These are phyloP conservation scores for Metschnikowia cubensis DNA, from an alignment of 805 yeast genomes.

Conservation along the genomic window DNA sequence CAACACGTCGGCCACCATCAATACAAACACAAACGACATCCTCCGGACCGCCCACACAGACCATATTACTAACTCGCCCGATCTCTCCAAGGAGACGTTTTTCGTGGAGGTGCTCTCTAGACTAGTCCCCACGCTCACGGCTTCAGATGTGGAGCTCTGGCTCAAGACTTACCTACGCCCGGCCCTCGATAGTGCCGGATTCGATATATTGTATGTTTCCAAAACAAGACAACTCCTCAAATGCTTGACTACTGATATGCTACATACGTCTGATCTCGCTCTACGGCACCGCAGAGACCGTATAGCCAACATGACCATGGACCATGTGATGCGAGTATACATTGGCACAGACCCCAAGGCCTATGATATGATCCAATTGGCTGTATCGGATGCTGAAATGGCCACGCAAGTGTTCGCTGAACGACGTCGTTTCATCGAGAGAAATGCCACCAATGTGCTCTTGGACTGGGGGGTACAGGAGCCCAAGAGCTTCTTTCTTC, in stretches of 20 bases:
- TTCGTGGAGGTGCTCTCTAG: conserved; percentile 38
- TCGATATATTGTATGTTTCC: conserved; percentile 34
- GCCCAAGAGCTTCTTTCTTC: conserved; percentile 32
- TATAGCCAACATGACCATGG: conserved; percentile 22
- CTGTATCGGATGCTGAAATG: conserved; percentile 15
- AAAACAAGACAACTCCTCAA: conserved; percentile 27
- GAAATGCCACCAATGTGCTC: conserved; percentile 41
- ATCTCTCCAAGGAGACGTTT: conserved; percentile 30
- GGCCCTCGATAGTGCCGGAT: conserved; percentile 59
- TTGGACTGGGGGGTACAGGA: conserved; percentile 39
- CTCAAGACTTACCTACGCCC: conserved; percentile 43
- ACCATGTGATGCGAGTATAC: conserved; percentile 23
- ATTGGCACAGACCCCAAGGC: conserved; percentile 18
- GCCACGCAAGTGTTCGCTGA: conserved; percentile 42
- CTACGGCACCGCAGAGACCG: conserved; percentile 19
- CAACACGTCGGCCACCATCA: conserved; percentile 29
- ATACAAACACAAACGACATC: conserved; percentile 32
- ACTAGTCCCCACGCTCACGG: conserved; percentile 29
- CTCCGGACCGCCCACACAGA: conserved; percentile 32
- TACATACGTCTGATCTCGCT: conserved; percentile 20
- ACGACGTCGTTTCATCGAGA: conserved; percentile 44
- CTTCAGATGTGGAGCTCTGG: conserved; percentile 42
- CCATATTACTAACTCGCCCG: conserved; percentile 25
- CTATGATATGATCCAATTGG: conserved; percentile 18
- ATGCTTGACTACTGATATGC: conserved; percentile 17